phyloP scores from a whole-genome alignment of 805 yeast species.

The Candida railenensis region DNA sequence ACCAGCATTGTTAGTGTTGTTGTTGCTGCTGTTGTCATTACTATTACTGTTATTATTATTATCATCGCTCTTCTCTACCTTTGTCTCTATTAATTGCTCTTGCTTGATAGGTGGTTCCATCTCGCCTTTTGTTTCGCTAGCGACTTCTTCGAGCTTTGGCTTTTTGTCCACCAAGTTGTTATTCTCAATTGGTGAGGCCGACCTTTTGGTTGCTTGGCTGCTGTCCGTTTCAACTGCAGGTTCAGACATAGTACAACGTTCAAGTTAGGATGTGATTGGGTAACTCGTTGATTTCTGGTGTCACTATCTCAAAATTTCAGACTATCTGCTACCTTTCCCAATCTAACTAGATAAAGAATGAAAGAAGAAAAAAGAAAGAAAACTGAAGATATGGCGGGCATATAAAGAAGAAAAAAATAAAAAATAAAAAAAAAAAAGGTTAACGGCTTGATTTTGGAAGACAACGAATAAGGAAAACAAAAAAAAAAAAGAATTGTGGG shows the following conservation, averaged over 20 bases:
- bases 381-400: too few relatives aligned
- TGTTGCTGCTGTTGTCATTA: not conserved
- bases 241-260: too few relatives aligned
- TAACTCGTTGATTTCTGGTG: too few relatives aligned
- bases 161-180: conserved; percentile 1
- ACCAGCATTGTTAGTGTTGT: not conserved
- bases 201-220: too few relatives aligned
- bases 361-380: too few relatives aligned
- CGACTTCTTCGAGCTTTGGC: not conserved
- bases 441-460: not conserved
- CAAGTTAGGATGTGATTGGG: too few relatives aligned
- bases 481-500: not conserved
- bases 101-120: not conserved
- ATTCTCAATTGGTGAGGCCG: not conserved
- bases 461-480: not conserved
- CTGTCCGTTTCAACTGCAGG: too few relatives aligned
- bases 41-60: not conserved
- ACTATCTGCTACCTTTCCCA: too few relatives aligned
- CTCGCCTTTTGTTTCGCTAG: not conserved
- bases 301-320: too few relatives aligned
- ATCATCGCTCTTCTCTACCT: not conserved
- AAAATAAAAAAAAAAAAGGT: too few relatives aligned
- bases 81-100: not conserved
- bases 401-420: not conserved
- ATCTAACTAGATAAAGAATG: too few relatives aligned